Base-by-base conservation (phyloP, 2,329 filamentous ascomycete species). In the Triangularia verruculosa region DNA sequence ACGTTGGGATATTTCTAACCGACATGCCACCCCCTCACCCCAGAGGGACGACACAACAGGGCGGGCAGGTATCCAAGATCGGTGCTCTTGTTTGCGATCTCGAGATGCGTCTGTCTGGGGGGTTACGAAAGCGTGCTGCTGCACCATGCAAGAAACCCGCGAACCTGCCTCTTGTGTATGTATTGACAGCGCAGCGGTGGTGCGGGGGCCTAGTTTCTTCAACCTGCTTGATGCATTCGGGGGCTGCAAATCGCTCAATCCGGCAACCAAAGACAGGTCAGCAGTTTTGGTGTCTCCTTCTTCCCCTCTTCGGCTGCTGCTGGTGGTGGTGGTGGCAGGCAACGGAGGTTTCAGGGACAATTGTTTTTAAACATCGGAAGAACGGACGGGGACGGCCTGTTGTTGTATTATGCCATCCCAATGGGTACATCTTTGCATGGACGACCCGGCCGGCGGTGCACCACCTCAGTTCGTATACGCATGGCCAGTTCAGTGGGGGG, bases 171-270 rank as follows among this genome's bases (percentile, higher is more conserved):
- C 17, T 54, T 54, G n/a, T n/a, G n/a, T n/a, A n/a, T n/a, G n/a
- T 28, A 54, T 24, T 47, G 39, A 47, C 39, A 47, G 17, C 39
- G 39, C 39, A 47, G 39, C 39, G 17, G n/a, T 13, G 11, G 34
- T 5, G 8, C 8, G 32, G 15, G 39, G 39, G 17, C 39, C 39
- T 17, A 47, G 3, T 47, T n/a, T 47, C 39, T 22, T 54, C 22
- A 54, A 54, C 51, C 25, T 28, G 22, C 51, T 54, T 15, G 51
- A 27, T 28, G 51, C 51, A 15, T 17, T 54, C 25, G 17, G 11
- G n/a, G 15, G 15, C 65, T 69, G 68, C 68, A 69, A 27, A 59
- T 51, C 22, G 64, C 68, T 66, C 63, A 57, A 69, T 69, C 43
- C 20, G 68, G 68, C 59, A 65, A 64, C 22, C 15, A 62, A 24